phyloP scores from a whole-genome alignment of 805 yeast species.

The Isabelozyma heimii region DNA sequence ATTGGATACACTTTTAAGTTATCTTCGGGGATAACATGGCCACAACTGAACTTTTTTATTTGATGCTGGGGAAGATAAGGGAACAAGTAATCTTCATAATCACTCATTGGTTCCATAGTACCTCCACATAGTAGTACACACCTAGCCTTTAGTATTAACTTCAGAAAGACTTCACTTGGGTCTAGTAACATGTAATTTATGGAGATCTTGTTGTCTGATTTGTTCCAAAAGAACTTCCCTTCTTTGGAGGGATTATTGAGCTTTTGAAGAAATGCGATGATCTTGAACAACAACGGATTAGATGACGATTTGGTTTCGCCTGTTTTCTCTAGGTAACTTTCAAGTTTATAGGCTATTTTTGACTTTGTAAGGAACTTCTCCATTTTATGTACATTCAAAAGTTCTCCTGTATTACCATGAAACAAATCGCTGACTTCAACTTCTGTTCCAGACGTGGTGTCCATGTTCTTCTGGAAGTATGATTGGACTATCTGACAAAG shows the following conservation, averaged over 20 bases:
- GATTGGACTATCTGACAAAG: constrained; percentile 49
- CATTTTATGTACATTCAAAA: constrained; percentile 65
- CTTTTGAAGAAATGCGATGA: constrained; percentile 61
- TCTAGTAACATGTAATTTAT: constrained; percentile 75
- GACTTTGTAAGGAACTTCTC: constrained; percentile 62
- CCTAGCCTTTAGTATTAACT: constrained; percentile 59
- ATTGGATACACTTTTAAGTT: constrained; percentile 65
- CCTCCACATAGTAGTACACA: constrained; percentile 90
- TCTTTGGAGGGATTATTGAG: constrained; percentile 74
- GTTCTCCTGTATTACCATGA: constrained; percentile 59
- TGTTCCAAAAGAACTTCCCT: constrained; percentile 74
- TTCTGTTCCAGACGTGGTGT: constrained; percentile 28
- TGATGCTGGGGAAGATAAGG: constrained; percentile 45
- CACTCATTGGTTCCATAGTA: constrained; percentile 88
- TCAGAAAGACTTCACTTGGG: constrained; percentile 68
- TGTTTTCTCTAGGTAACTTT: constrained; percentile 53
- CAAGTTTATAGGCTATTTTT: constrained; percentile 82
- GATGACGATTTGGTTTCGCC: constrained; percentile 14
- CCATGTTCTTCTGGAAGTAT: constrained; percentile 33
- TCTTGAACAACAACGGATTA: constrained; percentile 61
- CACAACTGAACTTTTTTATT: constrained; percentile 64
- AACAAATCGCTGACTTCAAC: constrained; percentile 55
- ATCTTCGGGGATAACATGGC: constrained; percentile 74
- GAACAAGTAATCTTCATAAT: constrained; percentile 62
- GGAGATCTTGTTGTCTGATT: constrained; percentile 15